Conservation (phyloP, 23 red algal species). For the Gracilaria caudata region DNA sequence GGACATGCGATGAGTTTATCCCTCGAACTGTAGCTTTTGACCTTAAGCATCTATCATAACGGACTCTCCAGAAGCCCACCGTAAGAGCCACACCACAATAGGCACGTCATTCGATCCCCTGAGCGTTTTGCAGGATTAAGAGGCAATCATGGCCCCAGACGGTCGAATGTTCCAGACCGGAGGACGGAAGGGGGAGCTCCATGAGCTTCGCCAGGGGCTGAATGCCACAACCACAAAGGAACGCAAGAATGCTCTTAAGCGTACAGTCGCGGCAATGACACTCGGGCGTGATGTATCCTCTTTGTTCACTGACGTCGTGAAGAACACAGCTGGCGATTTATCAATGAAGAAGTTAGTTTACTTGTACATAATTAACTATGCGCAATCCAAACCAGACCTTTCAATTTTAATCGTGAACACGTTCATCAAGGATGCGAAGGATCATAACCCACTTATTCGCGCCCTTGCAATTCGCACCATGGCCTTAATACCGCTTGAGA, state of each 20-base stretch:
- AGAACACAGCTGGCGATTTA: slow-evolving; percentile 78
- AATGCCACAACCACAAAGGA: slow-evolving; percentile 65
- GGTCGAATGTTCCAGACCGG: slow-evolving; percentile 65
- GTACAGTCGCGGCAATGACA: slow-evolving; percentile 88
- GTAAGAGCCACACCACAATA: background rate
- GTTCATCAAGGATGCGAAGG: slow-evolving; percentile 90
- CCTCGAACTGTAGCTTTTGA: too few relatives aligned
- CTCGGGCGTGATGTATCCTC: slow-evolving; percentile 89
- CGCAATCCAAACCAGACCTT: slow-evolving; percentile 81
- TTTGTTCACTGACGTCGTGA: slow-evolving; percentile 95
- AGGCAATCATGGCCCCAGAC: slow-evolving; percentile 50
- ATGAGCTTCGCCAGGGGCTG: slow-evolving; percentile 76
- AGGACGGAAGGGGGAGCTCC: slow-evolving; percentile 76
- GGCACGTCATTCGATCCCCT: background rate
- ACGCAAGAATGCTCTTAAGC: slow-evolving; percentile 80
- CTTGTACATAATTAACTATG: slow-evolving; percentile 95
- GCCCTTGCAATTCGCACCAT: slow-evolving; percentile 95
- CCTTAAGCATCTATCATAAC: background rate
- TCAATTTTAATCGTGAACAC: slow-evolving; percentile 95
- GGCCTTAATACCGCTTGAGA: slow-evolving; percentile 79
- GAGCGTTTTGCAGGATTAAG: background rate
- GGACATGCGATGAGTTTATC: too few relatives aligned
- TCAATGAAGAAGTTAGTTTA: slow-evolving; percentile 98
- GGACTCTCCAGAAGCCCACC: background rate
- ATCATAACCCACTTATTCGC: slow-evolving; percentile 91